phyloP scores from a whole-genome alignment of 177 flowering plant species.

The Vitis hybrid region DNA sequence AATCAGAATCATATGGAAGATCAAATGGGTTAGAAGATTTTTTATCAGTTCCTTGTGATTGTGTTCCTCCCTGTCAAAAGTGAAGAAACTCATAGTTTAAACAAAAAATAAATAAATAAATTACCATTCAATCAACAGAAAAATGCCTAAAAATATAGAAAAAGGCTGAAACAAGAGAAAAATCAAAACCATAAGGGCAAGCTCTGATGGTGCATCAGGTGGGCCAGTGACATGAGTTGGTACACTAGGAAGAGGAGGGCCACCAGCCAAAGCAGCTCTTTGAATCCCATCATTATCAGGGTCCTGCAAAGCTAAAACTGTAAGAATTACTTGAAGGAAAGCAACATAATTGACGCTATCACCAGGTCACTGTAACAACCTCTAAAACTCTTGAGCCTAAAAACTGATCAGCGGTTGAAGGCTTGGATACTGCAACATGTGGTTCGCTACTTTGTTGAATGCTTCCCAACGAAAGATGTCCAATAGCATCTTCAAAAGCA shows the following conservation, averaged over 20 bases:
- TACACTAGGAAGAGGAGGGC: slow-evolving; percentile 10
- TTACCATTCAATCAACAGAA: not conserved
- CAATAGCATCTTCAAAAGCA: slow-evolving; percentile 60
- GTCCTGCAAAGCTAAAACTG: slow-evolving; percentile 28
- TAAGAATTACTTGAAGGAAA: slow-evolving; percentile 8
- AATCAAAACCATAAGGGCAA: slow-evolving; percentile 35
- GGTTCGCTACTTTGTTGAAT: slow-evolving; percentile 23
- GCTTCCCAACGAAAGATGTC: slow-evolving; percentile 23
- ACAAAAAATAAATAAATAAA: not conserved
- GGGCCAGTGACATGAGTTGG: slow-evolving; percentile 25
- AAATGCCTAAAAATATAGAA: not conserved
- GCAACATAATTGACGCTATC: not conserved
- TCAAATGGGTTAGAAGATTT: slow-evolving; percentile 89
- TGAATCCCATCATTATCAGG: slow-evolving; percentile 21
- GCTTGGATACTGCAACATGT: slow-evolving; percentile 21
- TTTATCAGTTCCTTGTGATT: slow-evolving; percentile 25
- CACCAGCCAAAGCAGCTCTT: slow-evolving; percentile 18
- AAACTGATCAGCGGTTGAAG: slow-evolving; percentile 29
- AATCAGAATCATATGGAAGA: slow-evolving; percentile 56
- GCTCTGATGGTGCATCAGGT: slow-evolving; percentile 22
- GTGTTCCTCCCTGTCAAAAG: slow-evolving; percentile 40
- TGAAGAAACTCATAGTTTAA: not conserved
- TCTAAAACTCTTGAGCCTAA: slow-evolving; percentile 24
- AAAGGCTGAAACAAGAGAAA: not conserved
- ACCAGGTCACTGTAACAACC: slow-evolving; percentile 24